Percentiles rank a stretch among this genome's conserved stretches.
These are phyloP conservation scores for Pseudogymnoascus verrucosus DNA, from an alignment of 2,329 filamentous ascomycete genomes.

Conservation along the genomic window DNA sequence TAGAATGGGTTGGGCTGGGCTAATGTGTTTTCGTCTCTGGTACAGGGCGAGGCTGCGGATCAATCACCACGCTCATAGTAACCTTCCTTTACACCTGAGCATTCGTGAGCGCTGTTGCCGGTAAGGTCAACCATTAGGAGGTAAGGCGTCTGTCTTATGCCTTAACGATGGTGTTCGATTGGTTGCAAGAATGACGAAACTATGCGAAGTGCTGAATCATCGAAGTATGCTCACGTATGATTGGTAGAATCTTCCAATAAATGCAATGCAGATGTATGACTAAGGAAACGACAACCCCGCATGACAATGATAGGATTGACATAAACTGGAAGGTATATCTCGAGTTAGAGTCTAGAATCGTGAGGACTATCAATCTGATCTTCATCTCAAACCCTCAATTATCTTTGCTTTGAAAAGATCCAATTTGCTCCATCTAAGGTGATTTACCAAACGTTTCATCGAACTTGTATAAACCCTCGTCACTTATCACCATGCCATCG, in stretches of 20 bases:
- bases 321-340: neutral
- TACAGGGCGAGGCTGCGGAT: neutral
- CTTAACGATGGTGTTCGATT: neutral
- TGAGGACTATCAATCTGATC: neutral
- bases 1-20: too few species aligned
- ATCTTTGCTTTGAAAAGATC: neutral
- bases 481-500: constrained; percentile 21
- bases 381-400: neutral
- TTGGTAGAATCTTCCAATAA: neutral
- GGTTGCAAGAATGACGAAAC: neutral
- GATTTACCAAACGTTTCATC: constrained; percentile 37
- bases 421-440: neutral
- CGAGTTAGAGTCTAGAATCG: neutral
- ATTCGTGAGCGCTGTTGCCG: neutral
- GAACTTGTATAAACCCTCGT: constrained; percentile 46
- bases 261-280: neutral
- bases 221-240: neutral
- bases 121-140: neutral
- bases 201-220: neutral
- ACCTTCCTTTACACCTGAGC: neutral
- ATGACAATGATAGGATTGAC: neutral
- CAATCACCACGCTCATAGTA: neutral
- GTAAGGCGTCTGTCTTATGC: neutral
- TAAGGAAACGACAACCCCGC: neutral
- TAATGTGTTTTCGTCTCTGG: too few species aligned